A percentile compares a stretch with the other conserved stretches of the same genome.
These are phyloP conservation scores for Pichia sp. DNA, from an alignment of 1,139 yeast species.

Conservation along the genomic window DNA sequence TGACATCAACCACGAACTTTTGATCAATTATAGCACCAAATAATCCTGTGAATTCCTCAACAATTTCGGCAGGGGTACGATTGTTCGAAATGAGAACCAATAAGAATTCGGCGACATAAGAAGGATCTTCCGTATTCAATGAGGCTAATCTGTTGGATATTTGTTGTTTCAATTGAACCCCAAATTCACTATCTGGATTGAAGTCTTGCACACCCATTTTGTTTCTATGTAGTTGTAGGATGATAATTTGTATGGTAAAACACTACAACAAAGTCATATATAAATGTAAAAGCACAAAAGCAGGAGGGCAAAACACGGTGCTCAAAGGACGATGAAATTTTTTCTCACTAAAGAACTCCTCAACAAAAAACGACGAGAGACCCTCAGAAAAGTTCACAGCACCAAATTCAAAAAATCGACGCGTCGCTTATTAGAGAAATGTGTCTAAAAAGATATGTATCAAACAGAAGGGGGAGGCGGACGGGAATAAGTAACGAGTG, in stretches of 20 bases:
- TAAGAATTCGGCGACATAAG: conserved; percentile 76
- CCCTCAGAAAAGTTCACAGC: background rate
- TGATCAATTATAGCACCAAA: conserved; percentile 61
- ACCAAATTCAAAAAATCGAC: background rate
- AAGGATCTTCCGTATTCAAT: conserved; percentile 56
- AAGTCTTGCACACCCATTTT: conserved; percentile 20
- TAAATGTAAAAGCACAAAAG: background rate
- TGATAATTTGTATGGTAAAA: background rate
- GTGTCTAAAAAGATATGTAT: background rate
- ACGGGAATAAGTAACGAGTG: background rate
- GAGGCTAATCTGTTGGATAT: conserved; percentile 24
- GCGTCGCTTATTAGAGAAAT: background rate
- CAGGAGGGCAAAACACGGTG: background rate
- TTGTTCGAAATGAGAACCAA: conserved; percentile 69
- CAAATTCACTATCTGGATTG: conserved; percentile 28
- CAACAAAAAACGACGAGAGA: background rate
- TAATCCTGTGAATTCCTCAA: conserved; percentile 57
- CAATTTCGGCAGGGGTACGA: conserved; percentile 60
- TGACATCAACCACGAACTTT: conserved; percentile 47
- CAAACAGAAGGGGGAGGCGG: background rate
- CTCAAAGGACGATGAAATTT: background rate
- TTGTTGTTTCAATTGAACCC: conserved; percentile 27
- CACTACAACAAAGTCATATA: background rate
- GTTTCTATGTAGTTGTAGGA: background rate
- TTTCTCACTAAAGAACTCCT: background rate